Evolutionary conservation across 2,329 filamentous ascomycete species (phyloP), one percentile per base, ranked within the genome.

Genomic region (Fusarium sp.): DNA sequence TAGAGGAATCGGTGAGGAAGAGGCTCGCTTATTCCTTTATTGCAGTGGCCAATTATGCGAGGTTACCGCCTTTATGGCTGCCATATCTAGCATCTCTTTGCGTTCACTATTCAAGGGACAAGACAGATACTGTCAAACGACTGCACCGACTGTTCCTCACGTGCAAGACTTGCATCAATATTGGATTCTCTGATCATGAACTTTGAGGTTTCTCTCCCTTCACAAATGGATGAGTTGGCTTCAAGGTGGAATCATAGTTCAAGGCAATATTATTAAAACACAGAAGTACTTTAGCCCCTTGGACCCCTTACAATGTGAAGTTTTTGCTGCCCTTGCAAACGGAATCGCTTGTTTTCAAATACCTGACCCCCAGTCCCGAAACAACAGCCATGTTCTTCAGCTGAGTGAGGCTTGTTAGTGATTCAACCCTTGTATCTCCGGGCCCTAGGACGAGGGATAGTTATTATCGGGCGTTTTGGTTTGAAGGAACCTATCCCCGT

Each of bases 331-430:
- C n/a, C n/a, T n/a, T n/a, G n/a, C n/a, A n/a, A n/a, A 50, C 20
- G 43, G 43, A 50, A 65, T 67, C 41, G 59, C 62, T 66, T 69
- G 57, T 65, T 65, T 54, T 42, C 31, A 46, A 21, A 35, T 27
- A 45, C 39, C 63, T 59, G 25, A 13, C 53, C 53, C 58, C 56
- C 59, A 55, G 69, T 57, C 56, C 58, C 53, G 43, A 70, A 68
- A 70, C 60, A 58, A 50, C 29, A 54, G 39, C 59, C 59, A 56
- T 46, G 53, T 18, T 29, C 42, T 35, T 59, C 53, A 64, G 58
- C 62, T 58, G 37, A 48, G 45, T 17, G 45, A 65, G 47, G 53
- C 52, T 53, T 53, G 27, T n/a, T 51, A 46, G 18, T 35, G 36
- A 47, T 36, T 45, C 15, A 27, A 50, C 21, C 60, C 64, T 53